These are phyloP conservation scores for Clitopilus hobsonii DNA, from an alignment of 768 basidiomycete species.

Conservation along the genomic window DNA sequence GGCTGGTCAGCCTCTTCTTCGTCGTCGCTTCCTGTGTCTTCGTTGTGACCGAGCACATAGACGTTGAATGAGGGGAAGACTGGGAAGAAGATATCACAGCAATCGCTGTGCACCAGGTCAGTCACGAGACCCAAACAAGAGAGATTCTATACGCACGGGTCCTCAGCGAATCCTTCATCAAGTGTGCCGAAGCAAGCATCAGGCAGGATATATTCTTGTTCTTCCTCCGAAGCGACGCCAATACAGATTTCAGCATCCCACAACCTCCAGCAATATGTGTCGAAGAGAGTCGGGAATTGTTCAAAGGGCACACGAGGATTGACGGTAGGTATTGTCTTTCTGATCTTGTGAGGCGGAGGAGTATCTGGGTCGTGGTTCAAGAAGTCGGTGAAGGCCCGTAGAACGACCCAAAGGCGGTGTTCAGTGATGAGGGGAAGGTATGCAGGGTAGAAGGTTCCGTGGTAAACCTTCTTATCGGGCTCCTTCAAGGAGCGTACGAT, in stretches of 20 bases:
- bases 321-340: not conserved
- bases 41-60: conserved; percentile 42
- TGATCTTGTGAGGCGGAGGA: not conserved
- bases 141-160: conserved; percentile 22
- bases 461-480: conserved; percentile 11
- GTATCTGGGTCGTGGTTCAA: conserved; percentile 13
- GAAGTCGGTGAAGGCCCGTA: conserved; percentile 28
- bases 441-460: conserved; percentile 20
- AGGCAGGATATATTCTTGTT: conserved; percentile 52
- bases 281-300: conserved; percentile 28
- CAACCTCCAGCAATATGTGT: conserved; percentile 44
- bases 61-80: conserved; percentile 48
- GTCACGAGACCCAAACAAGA: not conserved
- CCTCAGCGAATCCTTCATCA: conserved; percentile 42
- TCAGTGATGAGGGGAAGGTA: conserved; percentile 26
- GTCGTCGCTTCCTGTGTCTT: conserved; percentile 1
- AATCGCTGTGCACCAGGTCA: conserved; percentile 28
- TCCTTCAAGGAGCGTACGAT: conserved; percentile 28
- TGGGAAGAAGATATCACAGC: conserved; percentile 50
- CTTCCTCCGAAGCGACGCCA: conserved; percentile 42
- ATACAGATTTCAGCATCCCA: conserved; percentile 48
- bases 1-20: conserved; percentile 10
- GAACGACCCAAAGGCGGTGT: conserved; percentile 24
- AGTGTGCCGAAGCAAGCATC: conserved; percentile 51
- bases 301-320: conserved; percentile 10